Percentiles rank a stretch among this genome's conserved stretches.
Conservation (phyloP, 2,329 filamentous ascomycete species). For the Septoria petroselini region DNA sequence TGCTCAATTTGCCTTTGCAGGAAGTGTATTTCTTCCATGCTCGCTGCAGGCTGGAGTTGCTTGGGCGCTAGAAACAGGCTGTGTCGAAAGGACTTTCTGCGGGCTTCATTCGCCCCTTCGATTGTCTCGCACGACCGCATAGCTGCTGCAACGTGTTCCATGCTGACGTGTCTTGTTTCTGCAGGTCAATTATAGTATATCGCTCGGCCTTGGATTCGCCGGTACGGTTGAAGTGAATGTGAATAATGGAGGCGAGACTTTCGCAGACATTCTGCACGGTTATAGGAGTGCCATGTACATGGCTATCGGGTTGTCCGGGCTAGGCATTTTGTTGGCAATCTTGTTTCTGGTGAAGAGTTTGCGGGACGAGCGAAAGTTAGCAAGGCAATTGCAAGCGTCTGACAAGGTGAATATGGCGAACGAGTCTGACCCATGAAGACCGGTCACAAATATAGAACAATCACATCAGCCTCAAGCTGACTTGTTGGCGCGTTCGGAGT, state of each 20-base stretch:
- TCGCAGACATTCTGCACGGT: conserved; percentile 37
- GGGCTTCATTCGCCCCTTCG: neutral
- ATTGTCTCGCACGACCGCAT: conserved; percentile 3
- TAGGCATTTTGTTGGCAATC: conserved; percentile 32
- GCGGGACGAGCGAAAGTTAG: conserved; percentile 17
- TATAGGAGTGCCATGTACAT: conserved; percentile 46
- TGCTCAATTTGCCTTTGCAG: conserved; percentile 8
- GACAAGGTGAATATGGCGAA: neutral
- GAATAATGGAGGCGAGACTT: conserved; percentile 40
- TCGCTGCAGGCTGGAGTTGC: neutral
- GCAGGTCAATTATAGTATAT: conserved; percentile 64
- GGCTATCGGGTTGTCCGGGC: conserved; percentile 36
- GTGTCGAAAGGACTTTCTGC: neutral
- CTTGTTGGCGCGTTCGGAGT: too few relatives aligned
- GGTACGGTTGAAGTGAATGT: conserved; percentile 59
- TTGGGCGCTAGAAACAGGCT: conserved; percentile 1
- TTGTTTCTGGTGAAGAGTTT: conserved; percentile 31
- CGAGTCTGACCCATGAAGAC: neutral
- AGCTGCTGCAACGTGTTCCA: conserved; percentile 1
- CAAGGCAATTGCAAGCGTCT: neutral
- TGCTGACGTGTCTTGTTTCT: neutral
- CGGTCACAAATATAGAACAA: too few relatives aligned
- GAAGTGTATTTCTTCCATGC: neutral
- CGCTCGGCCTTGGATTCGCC: conserved; percentile 62
- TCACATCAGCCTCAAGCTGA: too few relatives aligned